Base-by-base conservation (phyloP, 2,329 filamentous ascomycete species). In the Chalaropsis ovoidea region DNA sequence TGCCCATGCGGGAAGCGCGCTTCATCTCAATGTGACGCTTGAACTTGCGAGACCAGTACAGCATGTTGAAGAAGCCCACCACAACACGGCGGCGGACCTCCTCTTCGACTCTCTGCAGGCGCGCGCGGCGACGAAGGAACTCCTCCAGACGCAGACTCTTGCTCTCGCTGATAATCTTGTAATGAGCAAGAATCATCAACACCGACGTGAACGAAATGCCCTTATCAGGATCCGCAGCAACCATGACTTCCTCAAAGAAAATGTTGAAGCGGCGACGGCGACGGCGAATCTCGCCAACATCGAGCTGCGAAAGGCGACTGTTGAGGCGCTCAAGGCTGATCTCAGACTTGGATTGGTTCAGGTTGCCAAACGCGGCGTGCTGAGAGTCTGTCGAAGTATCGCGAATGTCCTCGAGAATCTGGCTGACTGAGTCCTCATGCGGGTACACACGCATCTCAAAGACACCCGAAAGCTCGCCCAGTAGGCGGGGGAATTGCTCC, bases 371-470 rank as follows among this genome's bases (percentile, higher is more conserved):
- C 4, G 83, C 85, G 52, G 76, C 75, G 71, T 84, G 82, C 15
- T 24, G 11, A 8, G 76, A 74, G 11, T 79, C 75, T 63, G 81
- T 80, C 35, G 77, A 76, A 54, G 85, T 80, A 62, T 81, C 79
- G 56, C 84, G 83, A 70, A 93, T 88, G 70, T 95, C 87, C 67
- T 96, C 90, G n/a, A 97, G 80, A 63, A 99, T 89, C 47, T 84
- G 81, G n/a, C 83, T 79, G 24, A 99, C 87, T 0, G 91, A 94
- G 74, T 95, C 94, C 70, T 95, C 90, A 4, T 88, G 86, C 67
- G 93, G 87, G 73, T 99, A 96, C 62, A 99, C 92, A 42, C 93
- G 87, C 92, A 99, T 97, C 72, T 95, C 88, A 72, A 99, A 99
- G 17, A 96, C 85, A 2, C 94, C 94, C 19, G 92, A 96, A 0